These are phyloP conservation scores for Kwoniella sp. DNA, from an alignment of 768 basidiomycete species.

Conservation along the genomic window DNA sequence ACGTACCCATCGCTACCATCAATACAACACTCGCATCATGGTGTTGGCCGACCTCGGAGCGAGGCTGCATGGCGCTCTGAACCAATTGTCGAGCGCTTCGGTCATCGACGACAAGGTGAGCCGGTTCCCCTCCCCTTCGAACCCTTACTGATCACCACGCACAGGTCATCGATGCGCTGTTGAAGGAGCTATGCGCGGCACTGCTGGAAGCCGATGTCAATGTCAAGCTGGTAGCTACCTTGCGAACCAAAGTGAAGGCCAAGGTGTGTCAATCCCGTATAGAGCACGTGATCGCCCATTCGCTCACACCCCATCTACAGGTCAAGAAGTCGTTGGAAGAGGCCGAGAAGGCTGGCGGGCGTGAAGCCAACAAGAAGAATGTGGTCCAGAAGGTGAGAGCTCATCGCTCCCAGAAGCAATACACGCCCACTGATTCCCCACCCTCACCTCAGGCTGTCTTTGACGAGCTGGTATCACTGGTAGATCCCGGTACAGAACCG, in stretches of 20 bases:
- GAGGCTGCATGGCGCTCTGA: slow-evolving; percentile 87
- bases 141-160: neutral
- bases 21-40: slow-evolving; percentile 58
- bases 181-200: slow-evolving; percentile 93
- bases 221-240: slow-evolving; percentile 83
- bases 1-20: too few species aligned
- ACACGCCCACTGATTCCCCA: neutral
- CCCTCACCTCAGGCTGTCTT: slow-evolving; percentile 70
- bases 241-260: slow-evolving; percentile 82
- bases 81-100: slow-evolving; percentile 77
- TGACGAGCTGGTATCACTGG: slow-evolving; percentile 89
- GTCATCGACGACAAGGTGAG: slow-evolving; percentile 86
- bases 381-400: slow-evolving; percentile 78
- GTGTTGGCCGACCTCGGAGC: slow-evolving; percentile 93
- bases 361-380: slow-evolving; percentile 76
- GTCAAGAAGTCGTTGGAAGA: slow-evolving; percentile 53
- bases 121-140: slow-evolving; percentile 5
- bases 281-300: neutral
- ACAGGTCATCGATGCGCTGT: slow-evolving; percentile 84
- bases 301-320: too few species aligned
- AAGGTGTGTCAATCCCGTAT: slow-evolving; percentile 58
- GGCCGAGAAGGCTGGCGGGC: slow-evolving; percentile 66
- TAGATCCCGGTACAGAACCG: slow-evolving; percentile 91
- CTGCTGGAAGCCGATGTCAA: slow-evolving; percentile 96
- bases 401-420: neutral